phyloP scores from a whole-genome alignment of 169 alveolate genomes.

The Plasmodium gaboni region DNA sequence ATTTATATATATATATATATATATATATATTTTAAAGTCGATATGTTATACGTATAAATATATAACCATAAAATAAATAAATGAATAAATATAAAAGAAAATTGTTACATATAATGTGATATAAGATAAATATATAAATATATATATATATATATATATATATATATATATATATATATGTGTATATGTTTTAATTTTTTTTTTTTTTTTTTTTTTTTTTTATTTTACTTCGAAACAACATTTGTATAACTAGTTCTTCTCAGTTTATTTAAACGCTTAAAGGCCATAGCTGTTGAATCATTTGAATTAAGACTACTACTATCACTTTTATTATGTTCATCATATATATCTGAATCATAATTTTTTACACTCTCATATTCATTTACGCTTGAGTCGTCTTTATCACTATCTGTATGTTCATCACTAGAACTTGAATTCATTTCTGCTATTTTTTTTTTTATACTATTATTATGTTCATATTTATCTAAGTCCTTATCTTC shows the following conservation, averaged over 20 bases:
- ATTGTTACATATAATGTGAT: too few species aligned
- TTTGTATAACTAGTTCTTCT: constrained; percentile 62
- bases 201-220: too few species aligned
- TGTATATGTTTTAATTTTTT: too few species aligned
- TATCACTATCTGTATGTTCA: constrained; percentile 4
- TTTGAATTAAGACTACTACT: constrained; percentile 27
- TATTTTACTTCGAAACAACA: constrained; percentile 51
- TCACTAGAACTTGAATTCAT: constrained; percentile 65
- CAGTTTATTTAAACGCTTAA: constrained; percentile 29
- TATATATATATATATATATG: too few species aligned
- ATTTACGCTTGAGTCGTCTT: constrained; percentile 20
- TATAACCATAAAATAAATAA: too few species aligned
- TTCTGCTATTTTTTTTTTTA: constrained; percentile 4
- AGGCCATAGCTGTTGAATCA: constrained; percentile 71
- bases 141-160: too few species aligned
- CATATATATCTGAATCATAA: neutral
- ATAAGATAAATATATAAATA: too few species aligned
- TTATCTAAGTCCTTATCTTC: neutral
- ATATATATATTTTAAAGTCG: neutral
- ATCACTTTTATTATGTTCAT: constrained; percentile 12
- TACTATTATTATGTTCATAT: neutral
- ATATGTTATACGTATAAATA: too few species aligned
- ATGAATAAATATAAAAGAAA: too few species aligned
- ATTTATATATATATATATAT: neutral
- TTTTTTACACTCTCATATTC: constrained; percentile 53